Percentiles rank a stretch among this genome's conserved stretches.
Evolutionary conservation across 148 eudicot species (phyloP).

Genomic region (Rhododendron henanense): DNA sequence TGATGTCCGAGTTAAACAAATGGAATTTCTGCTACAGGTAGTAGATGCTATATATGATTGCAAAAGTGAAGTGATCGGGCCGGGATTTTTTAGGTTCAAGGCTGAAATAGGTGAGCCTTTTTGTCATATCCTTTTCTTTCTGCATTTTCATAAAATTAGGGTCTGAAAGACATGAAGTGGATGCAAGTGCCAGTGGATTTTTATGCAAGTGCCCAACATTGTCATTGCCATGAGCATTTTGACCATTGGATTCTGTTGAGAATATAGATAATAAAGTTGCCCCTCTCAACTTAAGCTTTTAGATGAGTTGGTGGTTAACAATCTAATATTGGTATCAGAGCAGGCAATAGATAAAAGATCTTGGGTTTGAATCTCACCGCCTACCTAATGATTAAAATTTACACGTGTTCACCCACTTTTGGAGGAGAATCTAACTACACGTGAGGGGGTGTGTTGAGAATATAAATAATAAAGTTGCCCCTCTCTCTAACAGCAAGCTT

Average conservation of each 20-base stretch:
- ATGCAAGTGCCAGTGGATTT: neutral
- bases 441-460: too few relatives aligned
- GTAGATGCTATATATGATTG: conserved; percentile 93
- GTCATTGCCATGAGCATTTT: neutral
- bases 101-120: conserved; percentile 78
- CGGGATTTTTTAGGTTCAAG: conserved; percentile 95
- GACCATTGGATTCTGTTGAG: neutral
- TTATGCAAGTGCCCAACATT: neutral
- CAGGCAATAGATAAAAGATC: too few relatives aligned
- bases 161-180: neutral
- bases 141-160: neutral
- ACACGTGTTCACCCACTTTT: too few relatives aligned
- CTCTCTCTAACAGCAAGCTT: too few relatives aligned
- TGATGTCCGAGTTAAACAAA: neutral
- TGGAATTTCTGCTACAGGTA: conserved; percentile 44
- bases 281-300: too few relatives aligned
- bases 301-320: too few relatives aligned
- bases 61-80: conserved; percentile 99
- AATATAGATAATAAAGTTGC: too few relatives aligned
- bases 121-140: neutral
- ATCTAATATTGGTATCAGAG: too few relatives aligned
- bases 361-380: too few relatives aligned
- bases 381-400: too few relatives aligned
- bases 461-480: too few relatives aligned
- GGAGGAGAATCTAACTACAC: too few relatives aligned